These are phyloP conservation scores for Adansonia gregorii DNA, from an alignment of 441 rosid species.

Conservation along the genomic window DNA sequence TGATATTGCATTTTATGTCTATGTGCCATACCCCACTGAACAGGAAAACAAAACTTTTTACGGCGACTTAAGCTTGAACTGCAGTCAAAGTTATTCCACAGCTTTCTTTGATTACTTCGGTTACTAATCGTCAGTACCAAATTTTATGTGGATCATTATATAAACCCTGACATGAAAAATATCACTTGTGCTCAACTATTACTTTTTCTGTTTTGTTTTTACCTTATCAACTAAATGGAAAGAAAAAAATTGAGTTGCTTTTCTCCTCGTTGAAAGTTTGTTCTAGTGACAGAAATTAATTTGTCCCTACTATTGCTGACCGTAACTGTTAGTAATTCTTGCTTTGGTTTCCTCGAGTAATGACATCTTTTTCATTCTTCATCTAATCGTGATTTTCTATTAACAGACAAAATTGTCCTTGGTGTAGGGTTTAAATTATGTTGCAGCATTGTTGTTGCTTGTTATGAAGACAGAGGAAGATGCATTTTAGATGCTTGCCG, in stretches of 20 bases:
- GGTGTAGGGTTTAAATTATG: conserved; percentile 87
- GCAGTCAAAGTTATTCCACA: background rate
- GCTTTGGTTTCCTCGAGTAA: background rate
- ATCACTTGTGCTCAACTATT: background rate
- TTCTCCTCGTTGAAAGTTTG: background rate
- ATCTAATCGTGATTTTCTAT: background rate
- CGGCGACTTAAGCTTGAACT: background rate
- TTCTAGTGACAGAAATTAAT: background rate
- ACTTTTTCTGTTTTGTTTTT: background rate
- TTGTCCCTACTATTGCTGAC: background rate
- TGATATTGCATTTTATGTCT: background rate
- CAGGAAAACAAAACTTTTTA: background rate
- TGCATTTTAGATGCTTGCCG: conserved; percentile 98
- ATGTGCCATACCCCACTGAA: background rate
- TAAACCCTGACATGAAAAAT: background rate
- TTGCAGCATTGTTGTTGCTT: conserved; percentile 87
- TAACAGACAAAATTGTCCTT: conserved; percentile 20
- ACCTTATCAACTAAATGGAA: background rate
- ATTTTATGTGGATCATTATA: background rate
- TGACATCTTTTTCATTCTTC: background rate
- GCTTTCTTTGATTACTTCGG: background rate
- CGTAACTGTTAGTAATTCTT: background rate
- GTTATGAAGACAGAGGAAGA: conserved; percentile 99
- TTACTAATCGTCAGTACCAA: background rate
- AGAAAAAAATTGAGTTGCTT: background rate